Conservation (phyloP, 2,329 filamentous ascomycete genomes). For the Xylaria multiplex region DNA sequence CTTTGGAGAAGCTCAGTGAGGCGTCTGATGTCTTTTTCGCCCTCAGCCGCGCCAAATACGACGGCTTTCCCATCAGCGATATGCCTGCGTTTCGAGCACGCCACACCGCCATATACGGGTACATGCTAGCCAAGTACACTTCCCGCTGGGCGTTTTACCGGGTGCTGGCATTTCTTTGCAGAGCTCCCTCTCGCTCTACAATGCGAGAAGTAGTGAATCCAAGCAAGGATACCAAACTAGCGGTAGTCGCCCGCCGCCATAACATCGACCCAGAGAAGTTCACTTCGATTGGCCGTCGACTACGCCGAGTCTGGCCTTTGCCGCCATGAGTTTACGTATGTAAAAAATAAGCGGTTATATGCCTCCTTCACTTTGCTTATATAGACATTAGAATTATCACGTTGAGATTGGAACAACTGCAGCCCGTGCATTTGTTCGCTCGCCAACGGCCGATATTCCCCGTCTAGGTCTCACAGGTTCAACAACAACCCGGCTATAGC, state of each 20-base stretch:
- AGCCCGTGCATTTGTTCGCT: no score
- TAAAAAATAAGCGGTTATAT: not conserved
- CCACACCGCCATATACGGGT: slow-evolving; percentile 49
- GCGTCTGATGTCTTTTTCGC: slow-evolving; percentile 13
- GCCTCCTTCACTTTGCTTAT: not conserved
- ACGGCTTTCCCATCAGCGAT: slow-evolving; percentile 45
- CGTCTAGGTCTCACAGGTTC: no score
- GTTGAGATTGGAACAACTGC: not conserved
- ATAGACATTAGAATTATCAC: not conserved
- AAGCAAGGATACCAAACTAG: slow-evolving; percentile 51
- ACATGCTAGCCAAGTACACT: slow-evolving; percentile 57
- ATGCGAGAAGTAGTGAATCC: slow-evolving; percentile 59
- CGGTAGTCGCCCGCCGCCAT: slow-evolving; percentile 53
- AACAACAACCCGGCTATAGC: no score
- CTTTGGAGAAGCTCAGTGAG: not conserved
- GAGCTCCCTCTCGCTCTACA: slow-evolving; percentile 34
- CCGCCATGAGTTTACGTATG: slow-evolving; percentile 47
- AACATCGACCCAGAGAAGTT: slow-evolving; percentile 50
- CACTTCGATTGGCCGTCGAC: slow-evolving; percentile 41
- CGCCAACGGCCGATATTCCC: no score
- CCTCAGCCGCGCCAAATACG: slow-evolving; percentile 18
- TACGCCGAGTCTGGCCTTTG: slow-evolving; percentile 27
- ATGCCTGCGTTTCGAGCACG: slow-evolving; percentile 43
- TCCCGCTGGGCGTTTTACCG: slow-evolving; percentile 56
- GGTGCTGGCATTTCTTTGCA: slow-evolving; percentile 49